phyloP scores from a whole-genome alignment of 1,139 yeast genomes.

The Hemisphaericaspora lyxosophila region DNA sequence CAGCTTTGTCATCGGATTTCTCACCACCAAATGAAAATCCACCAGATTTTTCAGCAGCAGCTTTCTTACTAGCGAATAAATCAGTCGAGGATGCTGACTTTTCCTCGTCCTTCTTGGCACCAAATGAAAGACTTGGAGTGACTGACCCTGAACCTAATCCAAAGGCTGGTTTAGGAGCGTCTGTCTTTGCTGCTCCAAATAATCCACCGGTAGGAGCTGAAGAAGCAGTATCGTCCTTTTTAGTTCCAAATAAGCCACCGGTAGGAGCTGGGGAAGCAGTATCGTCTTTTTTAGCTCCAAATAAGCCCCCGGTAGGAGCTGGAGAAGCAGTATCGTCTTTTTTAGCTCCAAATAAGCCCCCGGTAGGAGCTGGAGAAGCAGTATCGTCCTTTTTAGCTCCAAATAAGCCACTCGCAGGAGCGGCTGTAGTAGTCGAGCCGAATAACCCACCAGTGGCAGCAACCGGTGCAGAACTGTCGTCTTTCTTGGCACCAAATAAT shows the following conservation, averaged over 20 bases:
- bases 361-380: too few relatives aligned
- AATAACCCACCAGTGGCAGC: slow-evolving; percentile 4
- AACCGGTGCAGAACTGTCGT: slow-evolving; percentile 2
- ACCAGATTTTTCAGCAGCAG: slow-evolving; percentile 13
- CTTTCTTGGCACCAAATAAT: slow-evolving; percentile 18
- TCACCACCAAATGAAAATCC: slow-evolving; percentile 25
- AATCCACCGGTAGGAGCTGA: slow-evolving; percentile 17
- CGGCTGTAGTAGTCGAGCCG: slow-evolving; percentile 10
- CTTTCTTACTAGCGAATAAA: slow-evolving; percentile 23
- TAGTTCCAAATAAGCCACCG: too few relatives aligned
- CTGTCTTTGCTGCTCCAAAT: slow-evolving; percentile 17
- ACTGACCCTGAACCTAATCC: slow-evolving; percentile 1
- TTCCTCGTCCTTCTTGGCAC: slow-evolving; percentile 25
- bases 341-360: too few relatives aligned
- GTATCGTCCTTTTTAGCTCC: slow-evolving; percentile 23
- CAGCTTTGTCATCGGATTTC: slow-evolving; percentile 19
- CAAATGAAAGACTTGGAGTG: slow-evolving; percentile 17
- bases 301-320: too few relatives aligned
- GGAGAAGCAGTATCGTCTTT: slow-evolving; percentile 7
- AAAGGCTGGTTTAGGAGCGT: slow-evolving; percentile 1
- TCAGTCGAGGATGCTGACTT: slow-evolving; percentile 12
- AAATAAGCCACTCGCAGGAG: slow-evolving; percentile 16
- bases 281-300: too few relatives aligned
- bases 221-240: neutral
- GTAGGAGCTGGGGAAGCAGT: too few relatives aligned